phyloP scores from a whole-genome alignment of 2,329 filamentous ascomycete species.

The Colletotrichum euphorbiae region DNA sequence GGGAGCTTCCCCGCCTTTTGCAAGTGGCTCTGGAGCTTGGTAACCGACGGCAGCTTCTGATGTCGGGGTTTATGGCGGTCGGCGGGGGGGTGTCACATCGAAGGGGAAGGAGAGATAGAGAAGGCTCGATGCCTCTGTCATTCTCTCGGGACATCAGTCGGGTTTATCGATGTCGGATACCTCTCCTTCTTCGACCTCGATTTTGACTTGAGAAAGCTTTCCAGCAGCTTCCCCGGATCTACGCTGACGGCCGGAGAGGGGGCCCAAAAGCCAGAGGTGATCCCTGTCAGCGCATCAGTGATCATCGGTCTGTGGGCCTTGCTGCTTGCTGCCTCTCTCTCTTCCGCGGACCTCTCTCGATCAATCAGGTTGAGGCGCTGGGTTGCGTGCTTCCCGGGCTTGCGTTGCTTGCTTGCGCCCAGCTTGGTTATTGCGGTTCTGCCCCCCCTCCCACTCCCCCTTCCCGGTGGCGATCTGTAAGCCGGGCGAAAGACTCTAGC shows the following conservation, averaged over 20 bases:
- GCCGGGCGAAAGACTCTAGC: constrained; percentile 23
- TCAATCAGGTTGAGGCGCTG: background rate
- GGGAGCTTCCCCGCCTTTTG: constrained; percentile 24
- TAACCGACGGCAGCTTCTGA: background rate
- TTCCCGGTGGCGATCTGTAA: constrained; percentile 20
- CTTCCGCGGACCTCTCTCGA: background rate
- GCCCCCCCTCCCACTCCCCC: too few relatives aligned
- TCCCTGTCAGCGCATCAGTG: constrained; percentile 28
- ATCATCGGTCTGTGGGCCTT: background rate
- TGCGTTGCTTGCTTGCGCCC: constrained; percentile 2
- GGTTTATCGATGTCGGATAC: background rate
- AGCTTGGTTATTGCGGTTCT: background rate
- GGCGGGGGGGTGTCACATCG: background rate
- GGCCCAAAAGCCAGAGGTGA: constrained; percentile 23
- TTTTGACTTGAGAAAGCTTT: background rate
- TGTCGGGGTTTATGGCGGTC: constrained; percentile 5
- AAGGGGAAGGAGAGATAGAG: background rate
- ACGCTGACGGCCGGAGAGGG: constrained; percentile 24
- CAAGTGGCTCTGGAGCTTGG: constrained; percentile 3
- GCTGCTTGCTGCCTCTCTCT: background rate
- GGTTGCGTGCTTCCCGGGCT: background rate
- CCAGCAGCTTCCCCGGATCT: constrained; percentile 37
- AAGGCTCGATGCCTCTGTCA: background rate
- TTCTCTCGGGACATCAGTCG: background rate
- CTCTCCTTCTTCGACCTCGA: background rate